Conservation (phyloP, 441 rosid genomes). For the Arabidopsis hybrid region DNA sequence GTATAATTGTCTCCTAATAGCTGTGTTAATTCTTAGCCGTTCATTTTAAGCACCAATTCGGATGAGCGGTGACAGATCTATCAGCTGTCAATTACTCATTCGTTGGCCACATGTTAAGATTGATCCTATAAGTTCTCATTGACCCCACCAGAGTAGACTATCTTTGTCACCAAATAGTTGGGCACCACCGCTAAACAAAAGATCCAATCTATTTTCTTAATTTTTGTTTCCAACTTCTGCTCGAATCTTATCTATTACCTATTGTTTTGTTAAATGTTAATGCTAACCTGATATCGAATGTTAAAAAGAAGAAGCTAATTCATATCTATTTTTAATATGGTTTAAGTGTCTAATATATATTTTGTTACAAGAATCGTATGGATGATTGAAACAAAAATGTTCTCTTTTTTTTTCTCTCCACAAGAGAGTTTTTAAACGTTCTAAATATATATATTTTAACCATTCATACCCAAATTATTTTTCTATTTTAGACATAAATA, state of each 20-base stretch:
- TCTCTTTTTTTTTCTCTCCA: too few species aligned
- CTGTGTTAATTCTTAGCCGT: conserved; percentile 25
- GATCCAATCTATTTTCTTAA: conserved; percentile 7
- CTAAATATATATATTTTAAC: too few species aligned
- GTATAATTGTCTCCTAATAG: conserved; percentile 32
- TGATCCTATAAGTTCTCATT: not conserved
- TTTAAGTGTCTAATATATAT: not conserved
- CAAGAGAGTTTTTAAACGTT: too few species aligned
- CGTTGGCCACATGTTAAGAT: conserved; percentile 36
- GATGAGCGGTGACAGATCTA: not conserved
- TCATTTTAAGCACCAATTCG: conserved; percentile 3
- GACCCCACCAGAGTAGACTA: conserved; percentile 15
- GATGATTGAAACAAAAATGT: not conserved
- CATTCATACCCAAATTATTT: not conserved
- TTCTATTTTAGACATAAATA: not conserved
- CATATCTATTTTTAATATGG: not conserved
- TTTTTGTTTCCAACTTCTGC: not conserved
- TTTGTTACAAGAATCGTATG: not conserved
- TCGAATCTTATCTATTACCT: conserved; percentile 6
- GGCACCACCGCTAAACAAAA: conserved; percentile 13
- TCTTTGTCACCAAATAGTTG: conserved; percentile 36
- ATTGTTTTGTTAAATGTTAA: not conserved
- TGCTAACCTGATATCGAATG: not conserved
- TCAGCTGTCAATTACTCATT: conserved; percentile 21
- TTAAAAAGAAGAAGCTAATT: not conserved